Base-by-base conservation (phyloP, 495 filamentous ascomycete genomes). In the Mycothermus thermophilus region DNA sequence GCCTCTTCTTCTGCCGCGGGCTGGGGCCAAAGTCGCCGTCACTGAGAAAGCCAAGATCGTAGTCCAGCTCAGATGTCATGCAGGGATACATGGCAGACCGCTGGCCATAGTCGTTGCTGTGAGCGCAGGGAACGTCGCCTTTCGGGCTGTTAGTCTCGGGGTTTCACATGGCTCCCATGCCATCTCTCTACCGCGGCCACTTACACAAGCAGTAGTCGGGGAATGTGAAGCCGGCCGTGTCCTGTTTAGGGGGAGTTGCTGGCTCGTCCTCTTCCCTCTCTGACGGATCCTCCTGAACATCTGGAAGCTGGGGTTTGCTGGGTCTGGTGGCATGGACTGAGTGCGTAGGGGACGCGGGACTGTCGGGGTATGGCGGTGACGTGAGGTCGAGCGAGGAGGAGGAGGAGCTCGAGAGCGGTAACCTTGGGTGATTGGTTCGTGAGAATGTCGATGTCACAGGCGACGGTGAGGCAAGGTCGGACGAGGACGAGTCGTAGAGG, bases 361-460 rank as follows among this genome's bases (percentile, higher is more conserved):
- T 51, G 5, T 71, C 67, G 20, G 50, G 46, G 25, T 42, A 50
- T n/a, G 57, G 52, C 3, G 55, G 35, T 19, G 53, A 44, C 1
- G 56, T 37, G 8, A 64, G 50, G 32, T 69, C 66, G 30, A 71
- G 56, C 2, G 66, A 71, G 0, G 69, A 69, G 14, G 56, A 52
- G 2, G 66, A 70, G 0, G 69, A 69, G 16, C 55, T 51, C 2
- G 69, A 71, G 32, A 60, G 65, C 2, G 75, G 66, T 42, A 61
- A 75, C 46, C 74, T 60, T 23, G 64, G 47, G 45, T 76, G 70
- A 17, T 63, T 63, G 34, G 65, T 69, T 40, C 57, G 48, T 24
- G 72, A 74, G 42, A 77, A 77, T 14, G 69, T 73, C 19, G 76
- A 71, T 21, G 74, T 72, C 27, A 72, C 57, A 11, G 75, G 75